A percentile compares a stretch with the other conserved stretches of the same genome.
Conservation (phyloP, 192 early-diverging fungal genomes). For the Chytriomyces sp. region DNA sequence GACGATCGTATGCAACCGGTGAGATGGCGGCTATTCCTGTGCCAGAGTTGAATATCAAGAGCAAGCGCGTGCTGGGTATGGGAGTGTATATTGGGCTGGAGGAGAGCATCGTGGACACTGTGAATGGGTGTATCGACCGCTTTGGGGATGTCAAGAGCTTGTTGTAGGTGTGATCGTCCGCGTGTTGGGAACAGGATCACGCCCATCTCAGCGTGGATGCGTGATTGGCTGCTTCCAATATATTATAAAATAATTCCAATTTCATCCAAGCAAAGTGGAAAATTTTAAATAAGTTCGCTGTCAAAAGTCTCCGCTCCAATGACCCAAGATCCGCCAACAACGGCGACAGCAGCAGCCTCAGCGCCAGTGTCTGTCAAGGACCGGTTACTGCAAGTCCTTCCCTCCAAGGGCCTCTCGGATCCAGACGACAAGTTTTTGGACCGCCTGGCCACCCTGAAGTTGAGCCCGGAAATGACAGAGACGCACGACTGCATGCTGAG, state of each 20-base stretch:
- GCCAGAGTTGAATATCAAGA: constrained; percentile 23
- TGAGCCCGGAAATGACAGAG: neutral
- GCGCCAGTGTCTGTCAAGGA: too few species aligned
- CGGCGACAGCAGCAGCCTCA: too few species aligned
- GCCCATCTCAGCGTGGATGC: too few species aligned
- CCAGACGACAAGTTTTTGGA: neutral
- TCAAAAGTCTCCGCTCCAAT: too few species aligned
- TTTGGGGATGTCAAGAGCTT: constrained; percentile 5
- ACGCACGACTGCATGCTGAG: neutral
- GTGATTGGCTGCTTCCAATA: too few species aligned
- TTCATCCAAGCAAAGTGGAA: too few species aligned
- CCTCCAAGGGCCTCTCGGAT: neutral
- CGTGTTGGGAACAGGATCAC: too few species aligned
- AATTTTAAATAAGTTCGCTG: too few species aligned
- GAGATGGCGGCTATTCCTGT: constrained; percentile 13
- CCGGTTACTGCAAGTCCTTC: neutral
- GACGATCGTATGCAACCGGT: neutral
- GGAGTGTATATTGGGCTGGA: constrained; percentile 30
- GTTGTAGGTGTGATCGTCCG: too few species aligned
- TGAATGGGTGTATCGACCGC: neutral
- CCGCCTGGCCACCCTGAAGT: neutral
- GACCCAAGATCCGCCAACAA: too few species aligned
- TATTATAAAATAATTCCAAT: too few species aligned
- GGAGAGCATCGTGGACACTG: constrained; percentile 32
- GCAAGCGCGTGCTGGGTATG: constrained; percentile 29